Conservation (phyloP, 805 yeast genomes). For the Naumovozyma baii region DNA sequence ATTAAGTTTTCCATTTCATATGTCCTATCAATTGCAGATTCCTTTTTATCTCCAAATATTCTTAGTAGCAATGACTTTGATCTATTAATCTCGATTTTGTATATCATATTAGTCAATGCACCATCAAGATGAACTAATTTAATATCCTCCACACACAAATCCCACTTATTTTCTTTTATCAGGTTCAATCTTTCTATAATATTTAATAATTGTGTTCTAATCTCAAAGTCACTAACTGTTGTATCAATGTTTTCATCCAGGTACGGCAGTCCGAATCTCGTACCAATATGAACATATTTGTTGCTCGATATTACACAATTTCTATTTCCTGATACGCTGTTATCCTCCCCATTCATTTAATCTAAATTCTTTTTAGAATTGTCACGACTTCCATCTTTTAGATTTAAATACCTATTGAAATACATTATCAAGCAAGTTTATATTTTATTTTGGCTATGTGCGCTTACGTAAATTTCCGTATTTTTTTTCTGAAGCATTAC, state of each 20-base stretch:
- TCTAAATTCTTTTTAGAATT: no score
- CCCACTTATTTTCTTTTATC: neutral
- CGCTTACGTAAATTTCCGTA: neutral
- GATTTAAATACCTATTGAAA: no score
- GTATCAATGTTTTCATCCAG: neutral
- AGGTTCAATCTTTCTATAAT: neutral
- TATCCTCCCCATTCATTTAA: neutral
- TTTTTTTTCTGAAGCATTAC: neutral
- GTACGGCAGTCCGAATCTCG: neutral
- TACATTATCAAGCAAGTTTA: no score
- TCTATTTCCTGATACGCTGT: neutral
- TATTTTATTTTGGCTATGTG: no score
- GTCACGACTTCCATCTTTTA: no score
- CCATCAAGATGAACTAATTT: conserved; percentile 42
- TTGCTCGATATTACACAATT: neutral
- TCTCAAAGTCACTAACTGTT: neutral
- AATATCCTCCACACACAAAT: neutral
- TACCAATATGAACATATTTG: neutral
- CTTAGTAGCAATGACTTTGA: conserved; percentile 54
- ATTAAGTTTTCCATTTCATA: conserved; percentile 59
- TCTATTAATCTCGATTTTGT: conserved; percentile 51
- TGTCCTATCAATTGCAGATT: conserved; percentile 71
- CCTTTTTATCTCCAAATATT: conserved; percentile 80
- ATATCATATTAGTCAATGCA: conserved; percentile 84
- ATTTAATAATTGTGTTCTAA: neutral